phyloP scores from a whole-genome alignment of 192 early-diverging fungal genomes.

The Coemansia reversa region DNA sequence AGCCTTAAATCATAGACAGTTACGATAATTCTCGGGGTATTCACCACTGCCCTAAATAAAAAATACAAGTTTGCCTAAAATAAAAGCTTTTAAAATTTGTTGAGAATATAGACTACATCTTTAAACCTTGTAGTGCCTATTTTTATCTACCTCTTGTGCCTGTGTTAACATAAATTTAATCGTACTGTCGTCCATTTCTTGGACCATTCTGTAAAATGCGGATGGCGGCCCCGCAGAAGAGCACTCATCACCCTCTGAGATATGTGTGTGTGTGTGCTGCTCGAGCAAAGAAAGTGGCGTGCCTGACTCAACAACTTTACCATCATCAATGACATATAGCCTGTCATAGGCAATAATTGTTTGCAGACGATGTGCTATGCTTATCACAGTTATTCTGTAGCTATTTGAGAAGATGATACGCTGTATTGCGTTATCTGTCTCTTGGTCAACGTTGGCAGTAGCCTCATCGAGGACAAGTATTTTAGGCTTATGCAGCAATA shows the following conservation, averaged over 20 bases:
- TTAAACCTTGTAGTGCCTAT: no score
- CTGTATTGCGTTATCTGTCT: slow-evolving; percentile 70
- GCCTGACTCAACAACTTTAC: slow-evolving; percentile 43
- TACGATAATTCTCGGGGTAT: no score
- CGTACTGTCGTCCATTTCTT: slow-evolving; percentile 17
- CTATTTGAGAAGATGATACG: slow-evolving; percentile 54
- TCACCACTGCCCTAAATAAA: no score
- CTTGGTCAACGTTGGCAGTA: slow-evolving; percentile 63
- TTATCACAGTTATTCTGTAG: slow-evolving; percentile 55
- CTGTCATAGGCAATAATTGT: slow-evolving; percentile 65
- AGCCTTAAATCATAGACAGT: no score
- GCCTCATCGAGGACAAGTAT: slow-evolving; percentile 85
- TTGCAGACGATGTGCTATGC: slow-evolving; percentile 78
- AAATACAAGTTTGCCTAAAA: no score
- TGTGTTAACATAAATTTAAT: slow-evolving; percentile 17
- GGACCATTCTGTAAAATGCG: slow-evolving; percentile 27
- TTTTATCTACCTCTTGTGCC: slow-evolving; percentile 4
- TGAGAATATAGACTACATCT: no score
- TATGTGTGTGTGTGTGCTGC: slow-evolving; percentile 5
- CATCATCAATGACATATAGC: slow-evolving; percentile 58
- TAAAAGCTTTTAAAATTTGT: no score
- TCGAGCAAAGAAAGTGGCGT: slow-evolving; percentile 31
- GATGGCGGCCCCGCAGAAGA: slow-evolving; percentile 1
- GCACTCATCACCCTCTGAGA: not conserved
- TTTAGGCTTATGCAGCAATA: slow-evolving; percentile 64